Percentiles rank a stretch among this genome's conserved stretches.
phyloP scores from a whole-genome alignment of 2,329 filamentous ascomycete species.

The Pseudogymnoascus sp. region DNA sequence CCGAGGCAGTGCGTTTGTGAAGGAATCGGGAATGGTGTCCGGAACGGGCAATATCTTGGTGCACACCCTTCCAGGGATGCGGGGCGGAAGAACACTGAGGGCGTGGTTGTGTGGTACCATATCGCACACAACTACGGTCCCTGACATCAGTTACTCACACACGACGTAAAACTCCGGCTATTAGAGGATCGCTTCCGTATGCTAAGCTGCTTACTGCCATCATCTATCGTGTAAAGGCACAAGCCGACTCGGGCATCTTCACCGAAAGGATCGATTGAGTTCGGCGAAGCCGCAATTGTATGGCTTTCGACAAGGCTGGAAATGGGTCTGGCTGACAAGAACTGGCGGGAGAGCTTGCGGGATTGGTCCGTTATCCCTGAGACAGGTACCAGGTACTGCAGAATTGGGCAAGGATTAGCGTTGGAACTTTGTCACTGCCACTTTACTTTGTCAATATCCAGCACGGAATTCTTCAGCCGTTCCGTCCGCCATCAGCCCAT shows the following conservation, averaged over 20 bases:
- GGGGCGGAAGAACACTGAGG: not conserved
- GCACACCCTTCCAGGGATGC: not conserved
- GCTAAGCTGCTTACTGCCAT: conserved; percentile 1
- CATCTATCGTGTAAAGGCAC: not conserved
- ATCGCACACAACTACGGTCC: not conserved
- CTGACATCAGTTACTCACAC: not conserved
- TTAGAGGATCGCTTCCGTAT: not conserved
- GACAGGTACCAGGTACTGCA: conserved; percentile 2
- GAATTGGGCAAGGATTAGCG: not conserved
- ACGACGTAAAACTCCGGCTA: not conserved
- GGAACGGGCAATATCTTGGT: not conserved
- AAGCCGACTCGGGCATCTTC: not conserved
- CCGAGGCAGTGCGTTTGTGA: not conserved
- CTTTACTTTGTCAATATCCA: not conserved
- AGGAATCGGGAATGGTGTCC: not conserved
- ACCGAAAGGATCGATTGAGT: not conserved
- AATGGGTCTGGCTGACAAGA: not conserved
- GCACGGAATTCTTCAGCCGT: not conserved
- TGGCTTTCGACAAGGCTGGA: not conserved
- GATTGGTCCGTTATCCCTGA: not conserved
- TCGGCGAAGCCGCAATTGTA: not conserved
- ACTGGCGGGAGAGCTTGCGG: not conserved
- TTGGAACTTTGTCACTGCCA: not conserved
- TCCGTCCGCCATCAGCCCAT: too few relatives aligned
- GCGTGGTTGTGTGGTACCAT: not conserved